phyloP scores from a whole-genome alignment of 495 filamentous ascomycete species.

The Xylaria sp. region DNA sequence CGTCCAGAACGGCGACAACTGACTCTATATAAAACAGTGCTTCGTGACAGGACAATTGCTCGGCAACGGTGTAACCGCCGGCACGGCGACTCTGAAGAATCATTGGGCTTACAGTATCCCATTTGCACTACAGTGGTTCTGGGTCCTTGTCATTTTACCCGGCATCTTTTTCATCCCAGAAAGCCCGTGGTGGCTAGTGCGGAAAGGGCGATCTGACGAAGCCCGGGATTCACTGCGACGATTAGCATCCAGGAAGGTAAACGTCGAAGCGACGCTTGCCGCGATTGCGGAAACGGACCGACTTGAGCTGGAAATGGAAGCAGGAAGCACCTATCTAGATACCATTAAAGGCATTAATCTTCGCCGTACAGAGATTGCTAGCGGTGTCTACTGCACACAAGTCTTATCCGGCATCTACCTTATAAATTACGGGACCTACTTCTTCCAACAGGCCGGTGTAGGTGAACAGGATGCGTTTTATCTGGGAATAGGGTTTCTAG shows the following conservation, averaged over 20 bases:
- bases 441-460: constrained; percentile 69
- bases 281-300: constrained; percentile 69
- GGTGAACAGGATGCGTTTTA: constrained; percentile 54
- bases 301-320: constrained; percentile 63
- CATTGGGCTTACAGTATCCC: constrained; percentile 64
- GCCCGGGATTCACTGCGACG: constrained; percentile 54
- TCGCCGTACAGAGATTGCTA: constrained; percentile 63
- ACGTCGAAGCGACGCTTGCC: constrained; percentile 53
- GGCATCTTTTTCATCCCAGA: constrained; percentile 66
- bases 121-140: constrained; percentile 71
- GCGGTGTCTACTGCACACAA: constrained; percentile 59
- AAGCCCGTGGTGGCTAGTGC: constrained; percentile 69
- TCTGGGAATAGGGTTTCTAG: constrained; percentile 57
- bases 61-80: constrained; percentile 60
- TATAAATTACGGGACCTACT: constrained; percentile 67
- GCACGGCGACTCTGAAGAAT: constrained; percentile 47
- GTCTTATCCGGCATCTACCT: constrained; percentile 58
- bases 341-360: constrained; percentile 62
- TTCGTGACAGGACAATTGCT: constrained; percentile 72
- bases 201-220: constrained; percentile 59
- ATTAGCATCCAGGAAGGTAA: constrained; percentile 48
- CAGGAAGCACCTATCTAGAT: constrained; percentile 62
- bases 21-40: constrained; percentile 41
- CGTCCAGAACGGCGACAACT: neutral
- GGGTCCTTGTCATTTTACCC: constrained; percentile 65